These are phyloP conservation scores for Calocybe cyanea DNA, from an alignment of 768 basidiomycete species.

Conservation along the genomic window DNA sequence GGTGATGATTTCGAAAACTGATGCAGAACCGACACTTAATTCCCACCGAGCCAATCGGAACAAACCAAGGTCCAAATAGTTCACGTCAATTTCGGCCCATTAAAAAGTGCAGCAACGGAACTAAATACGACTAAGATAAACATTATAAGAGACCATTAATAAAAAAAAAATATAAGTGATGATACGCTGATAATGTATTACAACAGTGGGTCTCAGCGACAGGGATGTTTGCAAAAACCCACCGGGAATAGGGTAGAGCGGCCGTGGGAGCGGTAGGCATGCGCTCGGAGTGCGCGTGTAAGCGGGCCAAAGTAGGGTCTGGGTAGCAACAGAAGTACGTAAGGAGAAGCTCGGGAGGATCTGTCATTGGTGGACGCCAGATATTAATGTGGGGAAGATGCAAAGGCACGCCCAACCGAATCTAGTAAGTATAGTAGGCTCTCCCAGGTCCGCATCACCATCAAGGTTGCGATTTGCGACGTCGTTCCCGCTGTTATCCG, in stretches of 20 bases:
- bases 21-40: conserved; percentile 44
- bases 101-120: conserved; percentile 12
- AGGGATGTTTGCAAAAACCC: conserved; percentile 13
- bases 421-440: conserved; percentile 17
- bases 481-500: conserved; percentile 14
- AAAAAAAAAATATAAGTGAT: conserved; percentile 20
- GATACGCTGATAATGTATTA: conserved; percentile 6
- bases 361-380: conserved; percentile 35
- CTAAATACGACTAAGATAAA: conserved; percentile 12
- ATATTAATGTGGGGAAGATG: conserved; percentile 42
- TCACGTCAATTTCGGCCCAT: conserved; percentile 18
- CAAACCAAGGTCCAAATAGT: conserved; percentile 34
- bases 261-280: conserved; percentile 48
- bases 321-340: conserved; percentile 52
- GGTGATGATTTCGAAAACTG: conserved; percentile 56
- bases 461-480: conserved; percentile 12
- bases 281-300: conserved; percentile 46
- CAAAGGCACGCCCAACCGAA: conserved; percentile 23
- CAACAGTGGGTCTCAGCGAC: conserved; percentile 16
- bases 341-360: conserved; percentile 37
- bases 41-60: conserved; percentile 70
- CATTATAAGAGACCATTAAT: conserved; percentile 15
- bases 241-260: conserved; percentile 30
- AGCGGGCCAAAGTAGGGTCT: conserved; percentile 37
- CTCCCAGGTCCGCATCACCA: conserved; percentile 14